Conservation (phyloP, 129 eudicot species). For the Centella asiatica region DNA sequence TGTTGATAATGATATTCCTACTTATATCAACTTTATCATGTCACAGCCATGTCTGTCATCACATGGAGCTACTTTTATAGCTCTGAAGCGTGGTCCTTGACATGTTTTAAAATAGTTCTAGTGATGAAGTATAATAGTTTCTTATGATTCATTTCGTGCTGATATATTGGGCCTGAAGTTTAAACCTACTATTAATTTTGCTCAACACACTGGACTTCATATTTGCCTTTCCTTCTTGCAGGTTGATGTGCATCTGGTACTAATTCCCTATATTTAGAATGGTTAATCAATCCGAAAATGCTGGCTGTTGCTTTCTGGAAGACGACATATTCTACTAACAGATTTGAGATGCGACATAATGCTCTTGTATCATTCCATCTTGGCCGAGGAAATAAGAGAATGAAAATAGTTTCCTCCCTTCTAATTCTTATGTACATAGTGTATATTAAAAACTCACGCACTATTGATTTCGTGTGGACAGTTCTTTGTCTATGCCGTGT, state of each 20-base stretch:
- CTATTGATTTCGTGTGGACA: slow-evolving; percentile 26
- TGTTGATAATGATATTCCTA: too few relatives aligned
- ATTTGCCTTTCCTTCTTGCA: slow-evolving; percentile 18
- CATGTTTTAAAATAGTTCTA: too few relatives aligned
- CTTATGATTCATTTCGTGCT: not conserved
- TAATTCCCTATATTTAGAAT: not conserved
- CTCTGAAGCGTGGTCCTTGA: too few relatives aligned
- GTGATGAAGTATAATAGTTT: too few relatives aligned
- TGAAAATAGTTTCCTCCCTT: slow-evolving; percentile 22
- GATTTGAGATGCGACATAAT: slow-evolving; percentile 27
- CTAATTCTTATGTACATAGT: slow-evolving; percentile 47
- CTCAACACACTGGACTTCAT: not conserved
- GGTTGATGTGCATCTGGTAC: slow-evolving; percentile 25
- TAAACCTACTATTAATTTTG: not conserved
- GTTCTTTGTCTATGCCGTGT: slow-evolving; percentile 23
- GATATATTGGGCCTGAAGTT: too few relatives aligned
- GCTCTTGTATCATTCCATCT: slow-evolving; percentile 25
- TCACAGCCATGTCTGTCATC: too few relatives aligned
- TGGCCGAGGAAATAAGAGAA: slow-evolving; percentile 10
- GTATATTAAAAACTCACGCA: slow-evolving; percentile 29
- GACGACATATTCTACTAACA: slow-evolving; percentile 27
- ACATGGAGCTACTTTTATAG: not conserved
- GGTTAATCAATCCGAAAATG: slow-evolving; percentile 2
- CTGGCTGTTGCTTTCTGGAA: slow-evolving; percentile 12
- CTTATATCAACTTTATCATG: too few relatives aligned